phyloP scores from a whole-genome alignment of 2,329 filamentous ascomycete genomes.

The Leptographium lundbergii region DNA sequence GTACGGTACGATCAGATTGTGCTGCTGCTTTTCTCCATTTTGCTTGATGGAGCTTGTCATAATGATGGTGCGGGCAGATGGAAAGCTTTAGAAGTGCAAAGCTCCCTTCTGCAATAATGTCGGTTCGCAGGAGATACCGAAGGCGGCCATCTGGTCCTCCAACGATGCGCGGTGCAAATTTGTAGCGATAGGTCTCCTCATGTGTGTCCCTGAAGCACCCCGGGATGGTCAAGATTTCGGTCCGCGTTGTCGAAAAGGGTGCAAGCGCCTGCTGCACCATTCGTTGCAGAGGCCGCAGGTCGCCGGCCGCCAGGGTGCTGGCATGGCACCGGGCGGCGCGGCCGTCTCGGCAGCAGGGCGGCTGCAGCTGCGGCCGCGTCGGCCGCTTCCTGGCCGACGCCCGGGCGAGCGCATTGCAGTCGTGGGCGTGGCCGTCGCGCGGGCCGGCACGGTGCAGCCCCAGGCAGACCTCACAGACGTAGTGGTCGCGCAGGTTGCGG shows the following conservation, averaged over 20 bases:
- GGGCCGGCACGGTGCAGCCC: not conserved
- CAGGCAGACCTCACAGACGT: not conserved
- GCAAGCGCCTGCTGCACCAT: not conserved
- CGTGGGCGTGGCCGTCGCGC: not conserved
- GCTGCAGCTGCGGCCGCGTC: not conserved
- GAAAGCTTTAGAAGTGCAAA: not conserved
- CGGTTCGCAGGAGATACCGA: not conserved
- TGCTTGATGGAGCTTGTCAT: not conserved
- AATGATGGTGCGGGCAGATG: not conserved
- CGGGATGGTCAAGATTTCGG: not conserved
- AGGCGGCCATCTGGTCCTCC: not conserved
- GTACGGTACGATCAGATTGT: too few relatives aligned
- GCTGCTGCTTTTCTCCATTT: too few relatives aligned
- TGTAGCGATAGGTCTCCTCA: not conserved
- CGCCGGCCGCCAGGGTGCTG: not conserved
- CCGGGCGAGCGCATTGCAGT: not conserved
- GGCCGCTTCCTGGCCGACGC: not conserved
- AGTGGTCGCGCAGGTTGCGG: not conserved
- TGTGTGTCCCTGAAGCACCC: not conserved
- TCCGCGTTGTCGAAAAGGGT: not conserved
- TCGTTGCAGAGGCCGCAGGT: not conserved
- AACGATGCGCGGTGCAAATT: not conserved
- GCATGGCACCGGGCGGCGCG: not conserved
- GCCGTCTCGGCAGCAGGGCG: not conserved
- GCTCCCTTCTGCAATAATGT: not conserved